These are phyloP conservation scores for Cyberlindnera bimundalis DNA, from an alignment of 805 yeast species.

Conservation along the genomic window DNA sequence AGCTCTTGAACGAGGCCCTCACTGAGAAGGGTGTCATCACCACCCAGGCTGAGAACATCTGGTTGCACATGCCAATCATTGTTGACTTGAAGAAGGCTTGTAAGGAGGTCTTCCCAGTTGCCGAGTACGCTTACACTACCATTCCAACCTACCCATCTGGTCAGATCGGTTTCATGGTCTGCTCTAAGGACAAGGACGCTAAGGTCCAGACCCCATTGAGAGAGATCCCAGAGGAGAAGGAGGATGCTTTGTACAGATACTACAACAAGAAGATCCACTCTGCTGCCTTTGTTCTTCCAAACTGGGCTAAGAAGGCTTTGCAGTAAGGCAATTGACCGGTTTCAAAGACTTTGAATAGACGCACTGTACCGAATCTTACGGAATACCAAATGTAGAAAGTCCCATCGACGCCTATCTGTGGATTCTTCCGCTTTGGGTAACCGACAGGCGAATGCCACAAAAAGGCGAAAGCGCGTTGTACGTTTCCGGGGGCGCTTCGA, in stretches of 20 bases:
- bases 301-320: constrained; percentile 69
- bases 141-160: constrained; percentile 98
- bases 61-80: constrained; percentile 86
- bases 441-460: no score
- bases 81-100: constrained; percentile 80
- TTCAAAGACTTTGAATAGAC: no score
- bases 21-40: constrained; percentile 89
- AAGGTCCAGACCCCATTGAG: constrained; percentile 70
- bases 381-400: no score
- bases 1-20: constrained; percentile 79
- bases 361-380: no score
- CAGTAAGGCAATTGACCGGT: constrained; percentile 23
- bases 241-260: constrained; percentile 66
- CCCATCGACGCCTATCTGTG: no score
- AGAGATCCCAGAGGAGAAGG: constrained; percentile 57
- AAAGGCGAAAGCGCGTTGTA: constrained; percentile 1
- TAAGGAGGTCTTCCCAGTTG: constrained; percentile 82
- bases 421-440: no score
- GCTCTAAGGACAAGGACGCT: constrained; percentile 68
- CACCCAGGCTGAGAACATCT: constrained; percentile 93
- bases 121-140: constrained; percentile 85
- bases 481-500: constrained; percentile 2
- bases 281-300: constrained; percentile 90
- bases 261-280: constrained; percentile 81
- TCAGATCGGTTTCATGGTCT: constrained; percentile 97